Evolutionary conservation across 1,284 basidiomycete species (phyloP), one percentile per base, ranked within the genome.

Genomic region (Cerioporus squamosus): DNA sequence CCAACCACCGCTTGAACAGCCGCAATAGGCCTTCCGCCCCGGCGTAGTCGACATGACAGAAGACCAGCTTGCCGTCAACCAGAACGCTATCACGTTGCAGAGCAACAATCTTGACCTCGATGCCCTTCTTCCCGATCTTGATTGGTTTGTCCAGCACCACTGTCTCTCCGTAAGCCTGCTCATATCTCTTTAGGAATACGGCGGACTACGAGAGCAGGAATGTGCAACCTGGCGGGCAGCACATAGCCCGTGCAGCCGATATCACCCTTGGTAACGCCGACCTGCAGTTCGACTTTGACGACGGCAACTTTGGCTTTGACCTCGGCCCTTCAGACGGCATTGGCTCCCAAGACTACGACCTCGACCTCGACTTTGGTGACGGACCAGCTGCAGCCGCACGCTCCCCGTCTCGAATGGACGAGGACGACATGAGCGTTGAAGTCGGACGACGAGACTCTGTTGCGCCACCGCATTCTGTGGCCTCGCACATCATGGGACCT

Each of bases 41-140:
- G 95, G 95, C 61, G 77, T 95, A 9, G 95, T 97, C 53, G 95
- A 98, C 76, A 88, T 98, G 84, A 94, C 95, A 17, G 93, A 95
- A 69, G 94, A 97, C 65, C 95, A 97, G 75, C 82, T 97, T 5
- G 87, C 87, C 18, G 92, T 94, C 36, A 91, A 90, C 71, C 87
- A 90, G 67, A 94, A 93, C 62, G 87, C 93, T 23, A 95, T 96
- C 72, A 95, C 94, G 2, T 80, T 95, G 8, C 90, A 90, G 64
- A 83, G 85, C 4, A 85, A 84, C 59, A 85, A 82, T 44, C 77
- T 93, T 24, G 91, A 93, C 65, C 77, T 93, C 46, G 91, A 94
- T 69, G 77, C 93, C 17, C 77, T 93, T n/a, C 77, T 94, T 24
- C 91, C 92, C 2, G 91, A 95, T 68, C 80, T 90, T 53, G 87